Evolutionary conservation across 2,329 filamentous ascomycete species (phyloP), one percentile per base, ranked within the genome.

Genomic region (Metarhizium sp.): DNA sequence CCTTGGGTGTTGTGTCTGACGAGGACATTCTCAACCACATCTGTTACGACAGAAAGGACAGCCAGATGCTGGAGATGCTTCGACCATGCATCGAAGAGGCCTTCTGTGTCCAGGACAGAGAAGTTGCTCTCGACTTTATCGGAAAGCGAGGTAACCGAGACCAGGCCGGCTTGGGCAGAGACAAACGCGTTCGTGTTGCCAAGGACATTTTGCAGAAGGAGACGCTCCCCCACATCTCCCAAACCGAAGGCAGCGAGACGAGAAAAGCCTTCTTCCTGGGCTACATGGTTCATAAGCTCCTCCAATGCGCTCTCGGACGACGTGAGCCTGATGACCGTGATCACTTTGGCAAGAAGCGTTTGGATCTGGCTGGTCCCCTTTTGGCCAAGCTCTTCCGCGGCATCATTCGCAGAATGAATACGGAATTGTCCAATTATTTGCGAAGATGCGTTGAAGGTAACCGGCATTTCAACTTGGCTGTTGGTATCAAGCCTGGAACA

Each of bases 1-100:
- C 94, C 3, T 78, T 99, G 14, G 94, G 94, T 63, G 88, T 99
- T 38, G 92, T 99, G 5, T 96, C 92, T 8, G 94, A 99, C 66
- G 91, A 97, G 69, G 94, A 99, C 67, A 99, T 99, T 60, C 78
- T 99, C 50, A 96, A 96, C 68, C 92, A 96, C 68, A 96, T 99
- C 62, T 96, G 92, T 72, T 96, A 95, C 71, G 92, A 97, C 67
- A 85, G 90, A 60, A 94, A 87, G 64, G 95, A 99, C 69, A 95
- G 87, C 30, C 89, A 95, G 65, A 96, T 99, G 92, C 77, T 99
- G 56, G 94, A 99, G 76, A 94, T 96, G 84, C 75, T 99, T 64
- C 92, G 95, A 63, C 92, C 94, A 3, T 97, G 92, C 76, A 92
- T 99, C 57, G 94, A 97, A 69, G 94, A 99, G 71, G 90, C 92